Percentiles rank a stretch among this genome's conserved stretches.
These are phyloP conservation scores for Dichotomocladium elegans DNA, from an alignment of 371 early-diverging fungal genomes.

Conservation along the genomic window DNA sequence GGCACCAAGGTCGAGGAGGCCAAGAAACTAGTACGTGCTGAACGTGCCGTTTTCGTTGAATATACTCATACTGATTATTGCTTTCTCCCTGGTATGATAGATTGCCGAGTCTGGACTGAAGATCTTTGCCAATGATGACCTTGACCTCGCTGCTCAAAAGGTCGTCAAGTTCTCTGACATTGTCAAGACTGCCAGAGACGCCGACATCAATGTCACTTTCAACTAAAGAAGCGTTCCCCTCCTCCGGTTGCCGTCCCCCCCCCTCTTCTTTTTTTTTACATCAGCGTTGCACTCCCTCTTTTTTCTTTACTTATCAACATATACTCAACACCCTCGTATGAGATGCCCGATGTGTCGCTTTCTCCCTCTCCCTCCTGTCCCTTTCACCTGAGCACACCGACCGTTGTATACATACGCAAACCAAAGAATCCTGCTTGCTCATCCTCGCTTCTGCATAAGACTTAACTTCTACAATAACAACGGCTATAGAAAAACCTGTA, in stretches of 20 bases:
- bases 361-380: too few relatives aligned
- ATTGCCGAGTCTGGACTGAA: conserved; percentile 88
- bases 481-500: too few relatives aligned
- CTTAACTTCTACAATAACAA: too few relatives aligned
- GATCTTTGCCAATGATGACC: conserved; percentile 90
- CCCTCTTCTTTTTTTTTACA: background rate
- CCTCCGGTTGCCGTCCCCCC: background rate
- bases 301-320: too few relatives aligned
- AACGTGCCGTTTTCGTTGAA: background rate
- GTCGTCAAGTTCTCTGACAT: conserved; percentile 90
- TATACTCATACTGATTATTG: background rate
- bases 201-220: conserved; percentile 64
- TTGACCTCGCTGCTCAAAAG: conserved; percentile 93
- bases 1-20: conserved; percentile 66
- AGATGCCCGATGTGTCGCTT: too few relatives aligned
- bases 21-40: conserved; percentile 34
- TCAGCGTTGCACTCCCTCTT: too few relatives aligned
- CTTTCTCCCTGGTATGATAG: conserved; percentile 3
- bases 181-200: conserved; percentile 69
- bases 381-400: too few relatives aligned
- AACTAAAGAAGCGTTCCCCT: conserved; percentile 30
- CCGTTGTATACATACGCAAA: too few relatives aligned
- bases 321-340: too few relatives aligned
- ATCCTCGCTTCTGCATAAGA: too few relatives aligned
- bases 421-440: too few relatives aligned